Evolutionary conservation across 805 yeast species (phyloP).

Genomic region (Saturnispora quitensis): DNA sequence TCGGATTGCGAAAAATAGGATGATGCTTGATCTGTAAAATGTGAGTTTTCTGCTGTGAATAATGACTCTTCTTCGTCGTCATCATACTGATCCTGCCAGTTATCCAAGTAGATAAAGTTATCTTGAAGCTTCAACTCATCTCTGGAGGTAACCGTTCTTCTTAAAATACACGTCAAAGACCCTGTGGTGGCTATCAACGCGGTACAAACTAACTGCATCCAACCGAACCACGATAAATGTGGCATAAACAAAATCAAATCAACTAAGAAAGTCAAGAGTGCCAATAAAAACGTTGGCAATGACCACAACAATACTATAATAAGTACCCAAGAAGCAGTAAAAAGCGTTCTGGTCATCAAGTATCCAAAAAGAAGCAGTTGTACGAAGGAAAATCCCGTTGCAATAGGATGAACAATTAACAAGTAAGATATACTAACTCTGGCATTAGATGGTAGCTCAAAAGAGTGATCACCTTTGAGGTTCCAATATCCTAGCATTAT

Average conservation of each 20-base stretch:
- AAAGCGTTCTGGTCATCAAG: conserved; percentile 30
- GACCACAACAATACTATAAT: conserved; percentile 49
- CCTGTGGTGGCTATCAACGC: conserved; percentile 55
- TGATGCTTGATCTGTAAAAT: neutral
- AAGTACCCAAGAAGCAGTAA: conserved; percentile 33
- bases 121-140: conserved; percentile 7
- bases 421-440: conserved; percentile 50
- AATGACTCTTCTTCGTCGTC: conserved; percentile 8
- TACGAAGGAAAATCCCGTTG: conserved; percentile 45
- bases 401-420: conserved; percentile 58
- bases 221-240: conserved; percentile 71
- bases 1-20: neutral
- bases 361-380: conserved; percentile 33
- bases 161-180: conserved; percentile 59
- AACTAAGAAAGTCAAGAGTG: conserved; percentile 67
- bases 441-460: conserved; percentile 47
- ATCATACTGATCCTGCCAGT: conserved; percentile 7
- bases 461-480: conserved; percentile 5
- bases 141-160: conserved; percentile 54
- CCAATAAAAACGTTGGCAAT: conserved; percentile 57
- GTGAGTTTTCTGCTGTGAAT: neutral
- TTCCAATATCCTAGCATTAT: conserved; percentile 37
- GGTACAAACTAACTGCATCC: conserved; percentile 70
- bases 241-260: conserved; percentile 76
- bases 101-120: conserved; percentile 13